Evolutionary conservation across 164 flowering plant genomes (phyloP), one percentile per base, ranked within the genome.

Genomic region (Vitis rupestris): DNA sequence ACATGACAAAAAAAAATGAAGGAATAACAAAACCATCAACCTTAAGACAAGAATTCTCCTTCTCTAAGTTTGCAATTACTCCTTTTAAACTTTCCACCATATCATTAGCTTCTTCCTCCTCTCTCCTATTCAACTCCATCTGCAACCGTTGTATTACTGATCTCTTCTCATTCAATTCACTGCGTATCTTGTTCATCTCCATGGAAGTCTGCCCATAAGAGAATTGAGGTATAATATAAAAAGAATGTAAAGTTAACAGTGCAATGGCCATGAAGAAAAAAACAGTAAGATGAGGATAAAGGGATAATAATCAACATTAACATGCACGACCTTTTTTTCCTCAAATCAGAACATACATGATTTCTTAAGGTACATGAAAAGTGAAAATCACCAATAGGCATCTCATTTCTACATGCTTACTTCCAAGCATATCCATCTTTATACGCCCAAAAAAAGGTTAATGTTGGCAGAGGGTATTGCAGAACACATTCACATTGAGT

Each of bases 41-140:
- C 99, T 90, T 87, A 59, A 91, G 88, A 67, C 60, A 65, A 44
- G 65, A 27, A 55, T 90, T 93, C 72, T 96, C 98, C 78, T 84
- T 83, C 81, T 93, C 86, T 58, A 96, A 65, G 31, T 74, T 61
- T 55, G 72, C 79, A 72, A 89, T 82, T 59, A 57, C 75, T 75
- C 74, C 75, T 80, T 82, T 85, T 69, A 93, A 71, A 69, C 73
- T 78, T 54, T 81, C 85, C 48, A 72, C 74, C 17, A 50, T 63
- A 29, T 74, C 86, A 76, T 72, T 73, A 29, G 77, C 76, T 67
- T 78, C 81, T 54, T 79, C 83, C 64, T 65, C 63, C 59, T 79
- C 86, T 65, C 72, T 80, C 76, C 84, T 80, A 52, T 69, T 82
- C 72, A 90, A 72, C 78, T 90, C 90, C 67, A 71, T 66, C 69